phyloP scores from a whole-genome alignment of 2,329 filamentous ascomycete species.

The Arthroderma sp. region DNA sequence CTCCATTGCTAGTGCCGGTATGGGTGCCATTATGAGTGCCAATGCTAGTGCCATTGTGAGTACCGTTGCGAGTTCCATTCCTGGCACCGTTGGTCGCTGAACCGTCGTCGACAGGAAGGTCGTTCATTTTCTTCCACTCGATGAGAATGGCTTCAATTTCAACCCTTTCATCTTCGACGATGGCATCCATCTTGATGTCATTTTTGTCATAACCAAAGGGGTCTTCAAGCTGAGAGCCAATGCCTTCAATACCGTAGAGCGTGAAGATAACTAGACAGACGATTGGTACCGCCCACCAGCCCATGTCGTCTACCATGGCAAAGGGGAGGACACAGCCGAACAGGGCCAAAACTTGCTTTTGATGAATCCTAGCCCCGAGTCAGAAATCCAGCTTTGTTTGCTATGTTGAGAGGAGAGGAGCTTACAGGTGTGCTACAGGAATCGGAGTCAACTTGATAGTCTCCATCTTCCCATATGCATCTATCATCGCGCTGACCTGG shows the following conservation, averaged over 20 bases:
- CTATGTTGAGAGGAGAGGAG: neutral
- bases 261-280: constrained; percentile 51
- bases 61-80: constrained; percentile 1
- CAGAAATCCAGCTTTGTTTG: too few relatives aligned
- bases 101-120: constrained; percentile 11
- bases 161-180: constrained; percentile 48
- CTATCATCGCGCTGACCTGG: constrained; percentile 45
- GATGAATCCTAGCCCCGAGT: constrained; percentile 43
- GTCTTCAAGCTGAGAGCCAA: constrained; percentile 52
- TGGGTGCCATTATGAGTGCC: constrained; percentile 5
- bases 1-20: constrained; percentile 6
- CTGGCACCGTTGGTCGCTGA: constrained; percentile 7
- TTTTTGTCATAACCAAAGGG: constrained; percentile 55
- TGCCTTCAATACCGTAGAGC: constrained; percentile 52
- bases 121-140: constrained; percentile 41
- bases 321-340: constrained; percentile 52
- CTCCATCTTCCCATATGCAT: constrained; percentile 53
- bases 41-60: constrained; percentile 2
- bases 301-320: constrained; percentile 50
- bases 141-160: constrained; percentile 48
- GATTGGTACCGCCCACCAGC: constrained; percentile 50
- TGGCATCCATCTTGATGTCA: constrained; percentile 56
- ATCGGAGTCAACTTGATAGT: constrained; percentile 54
- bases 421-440: constrained; percentile 48
- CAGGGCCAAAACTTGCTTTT: constrained; percentile 51